Base-by-base conservation (phyloP, 2,329 filamentous ascomycete species). In the Phialophora expanda region DNA sequence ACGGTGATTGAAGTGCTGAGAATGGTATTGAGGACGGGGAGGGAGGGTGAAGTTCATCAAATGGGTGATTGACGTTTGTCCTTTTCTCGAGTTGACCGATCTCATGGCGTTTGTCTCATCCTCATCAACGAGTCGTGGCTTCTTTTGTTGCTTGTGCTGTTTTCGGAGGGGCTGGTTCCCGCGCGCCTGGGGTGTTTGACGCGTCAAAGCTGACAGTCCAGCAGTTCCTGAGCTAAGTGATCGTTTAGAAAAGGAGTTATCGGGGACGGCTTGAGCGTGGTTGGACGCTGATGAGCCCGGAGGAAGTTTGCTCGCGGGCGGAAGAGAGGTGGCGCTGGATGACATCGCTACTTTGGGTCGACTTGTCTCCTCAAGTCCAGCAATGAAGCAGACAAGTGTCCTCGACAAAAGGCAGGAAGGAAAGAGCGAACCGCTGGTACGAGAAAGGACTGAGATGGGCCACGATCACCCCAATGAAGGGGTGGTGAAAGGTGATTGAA, bases 21-120 rank as follows among this genome's bases (percentile, higher is more conserved):
- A 73, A 55, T 81, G 76, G 65, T 79, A 75, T 67, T 89, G 86
- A 24, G 90, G 89, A 56, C 91, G 87, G 50, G 90, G 88, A 24
- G 93, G 91, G 22, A 92, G 83, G 53, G 90, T 88, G 78, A 97
- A 96, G 81, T 94, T 94, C 84, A 99, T 91, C 64, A 99, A 82
- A 78, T 99, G 95, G 48, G 95, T 98, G 76, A 99, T 99, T 74
- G 92, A 96, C 61, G 93, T 97, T 79, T 97, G 94, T 61, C 95
- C 95, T 74, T 95, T 92, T 66, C 95, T 89, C 73, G 87, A 88
- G 72, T 81, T 88, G 67, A 85, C 83, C 61, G 86, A 85, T 76
- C 80, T 84, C 85, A 88, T 89, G 79, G 83, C 85, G 79, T 83
- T 86, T 72, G 85, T 84, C 82, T 97, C 93, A 70, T 97, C 93